Evolutionary conservation across 345 rosid genomes (phyloP), one percentile per base, ranked within the genome.

Genomic region (Draba incana): DNA sequence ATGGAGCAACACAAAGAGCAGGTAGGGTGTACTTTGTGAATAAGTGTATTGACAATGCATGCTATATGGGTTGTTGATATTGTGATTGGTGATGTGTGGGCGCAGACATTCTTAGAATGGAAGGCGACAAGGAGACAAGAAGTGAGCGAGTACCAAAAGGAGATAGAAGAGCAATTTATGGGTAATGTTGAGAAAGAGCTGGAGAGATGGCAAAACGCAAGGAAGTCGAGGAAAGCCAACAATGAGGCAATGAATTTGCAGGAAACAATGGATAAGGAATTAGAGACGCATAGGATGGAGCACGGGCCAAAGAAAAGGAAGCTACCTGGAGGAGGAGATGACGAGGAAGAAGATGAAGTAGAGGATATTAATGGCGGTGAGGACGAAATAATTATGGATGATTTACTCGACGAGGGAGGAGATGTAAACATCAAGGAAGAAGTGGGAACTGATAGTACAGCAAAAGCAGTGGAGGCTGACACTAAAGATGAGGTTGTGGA

Each of bases 201-300:
- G 79, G 98, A 92, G 81, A 87, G 89, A 82, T 86, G 99, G 98
- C 92, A 94, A 81, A 92, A 86, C 78, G 96, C 88, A 20, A 83
- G 93, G 79, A 88, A 82, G 56, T 84, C 80, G 3, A 83, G 96
- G 79, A 89, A 86, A 66, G 78, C 64, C 23, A 85, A 70, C 77
- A 77, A 74, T 35, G 92, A 74, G 52, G 62, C 43, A 48, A 57
- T 85, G 50, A 88, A 85, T 79, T 80, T 91, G 58, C 99, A 94
- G 78, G 98, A 94, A 77, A 89, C 98, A 0, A 94, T 94, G 98
- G 98, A 94, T 85, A 88, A 87, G 72, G 99, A 94, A 65, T 75
- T 94, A 75, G 99, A 94, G 60, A 83, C 81, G 14, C 99, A 91
- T 71, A 79, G 92, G 82, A 88, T 94, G 65, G 96, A 94, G 85